phyloP scores from a whole-genome alignment of 306 rosid genomes.

The Hippophae tibetana region DNA sequence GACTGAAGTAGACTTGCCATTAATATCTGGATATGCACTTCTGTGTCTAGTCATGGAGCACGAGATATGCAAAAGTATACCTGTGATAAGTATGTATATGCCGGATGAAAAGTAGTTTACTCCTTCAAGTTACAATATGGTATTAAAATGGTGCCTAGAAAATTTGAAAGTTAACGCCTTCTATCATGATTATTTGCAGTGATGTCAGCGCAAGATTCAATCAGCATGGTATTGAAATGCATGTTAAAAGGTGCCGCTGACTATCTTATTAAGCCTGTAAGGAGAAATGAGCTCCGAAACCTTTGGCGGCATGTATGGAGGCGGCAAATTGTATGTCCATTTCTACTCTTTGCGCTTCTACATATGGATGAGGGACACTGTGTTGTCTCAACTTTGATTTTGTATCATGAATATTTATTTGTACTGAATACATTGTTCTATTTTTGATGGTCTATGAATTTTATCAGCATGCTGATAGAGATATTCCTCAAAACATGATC shows the following conservation, averaged over 20 bases:
- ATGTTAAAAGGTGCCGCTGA: too few species aligned
- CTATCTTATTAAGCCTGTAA: too few species aligned
- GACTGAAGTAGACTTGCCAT: conserved; percentile 70
- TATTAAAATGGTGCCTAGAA: too few species aligned
- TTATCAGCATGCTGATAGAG: conserved; percentile 19
- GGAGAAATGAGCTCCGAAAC: too few species aligned
- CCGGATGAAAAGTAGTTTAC: too few species aligned
- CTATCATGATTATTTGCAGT: too few species aligned
- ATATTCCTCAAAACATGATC: conserved; percentile 16
- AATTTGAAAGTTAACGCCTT: too few species aligned
- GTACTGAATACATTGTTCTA: not conserved
- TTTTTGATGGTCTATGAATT: not conserved
- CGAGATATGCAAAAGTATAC: conserved; percentile 56
- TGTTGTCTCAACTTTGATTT: conserved; percentile 7
- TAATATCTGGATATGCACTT: conserved; percentile 66
- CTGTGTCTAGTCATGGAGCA: conserved; percentile 66
- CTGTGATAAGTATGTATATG: conserved; percentile 56
- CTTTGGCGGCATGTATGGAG: conserved; percentile 41
- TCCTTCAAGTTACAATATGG: too few species aligned
- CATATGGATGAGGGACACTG: not conserved
- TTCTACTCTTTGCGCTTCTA: not conserved
- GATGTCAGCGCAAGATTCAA: too few species aligned
- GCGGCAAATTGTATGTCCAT: conserved; percentile 50
- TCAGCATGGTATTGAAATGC: too few species aligned
- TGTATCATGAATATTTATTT: not conserved